phyloP scores from a whole-genome alignment of 2,329 filamentous ascomycete genomes.

The Neonectria sp. region DNA sequence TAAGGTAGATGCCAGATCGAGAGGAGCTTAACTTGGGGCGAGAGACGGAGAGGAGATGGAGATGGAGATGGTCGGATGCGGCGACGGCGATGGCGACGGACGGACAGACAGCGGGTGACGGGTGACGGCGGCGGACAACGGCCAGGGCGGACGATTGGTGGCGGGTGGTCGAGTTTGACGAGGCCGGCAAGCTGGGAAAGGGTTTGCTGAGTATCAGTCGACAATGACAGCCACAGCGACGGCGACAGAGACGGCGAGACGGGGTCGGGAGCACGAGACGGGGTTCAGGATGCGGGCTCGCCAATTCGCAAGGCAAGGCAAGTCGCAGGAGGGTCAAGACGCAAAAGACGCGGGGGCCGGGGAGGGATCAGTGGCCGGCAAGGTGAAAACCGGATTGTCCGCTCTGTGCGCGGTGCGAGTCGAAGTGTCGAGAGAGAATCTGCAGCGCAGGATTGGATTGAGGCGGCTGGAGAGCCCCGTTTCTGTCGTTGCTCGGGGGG shows the following conservation, averaged over 20 bases:
- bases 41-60: slow-evolving; percentile 27
- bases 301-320: slow-evolving; percentile 41
- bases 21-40: slow-evolving; percentile 32
- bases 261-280: slow-evolving; percentile 13
- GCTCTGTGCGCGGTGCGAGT: slow-evolving; percentile 10
- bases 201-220: slow-evolving; percentile 48
- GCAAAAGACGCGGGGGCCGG: slow-evolving; percentile 37
- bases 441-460: slow-evolving; percentile 2
- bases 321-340: slow-evolving; percentile 31
- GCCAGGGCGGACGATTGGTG: not conserved
- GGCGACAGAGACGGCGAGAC: not conserved
- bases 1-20: slow-evolving; percentile 41
- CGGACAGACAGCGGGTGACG: slow-evolving; percentile 20
- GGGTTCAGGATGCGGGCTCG: slow-evolving; percentile 46
- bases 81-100: slow-evolving; percentile 32
- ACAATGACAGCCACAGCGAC: slow-evolving; percentile 32
- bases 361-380: slow-evolving; percentile 34
- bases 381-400: slow-evolving; percentile 31
- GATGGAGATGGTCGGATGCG: slow-evolving; percentile 28
- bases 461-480: slow-evolving; percentile 7
- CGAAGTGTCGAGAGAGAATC: no score
- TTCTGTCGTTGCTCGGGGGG: not conserved
- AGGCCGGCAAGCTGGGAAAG: slow-evolving; percentile 45
- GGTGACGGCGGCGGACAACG: not conserved
- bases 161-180: slow-evolving; percentile 35